Conservation (phyloP, 148 eudicot species). For the Euryodendron excelsum region DNA sequence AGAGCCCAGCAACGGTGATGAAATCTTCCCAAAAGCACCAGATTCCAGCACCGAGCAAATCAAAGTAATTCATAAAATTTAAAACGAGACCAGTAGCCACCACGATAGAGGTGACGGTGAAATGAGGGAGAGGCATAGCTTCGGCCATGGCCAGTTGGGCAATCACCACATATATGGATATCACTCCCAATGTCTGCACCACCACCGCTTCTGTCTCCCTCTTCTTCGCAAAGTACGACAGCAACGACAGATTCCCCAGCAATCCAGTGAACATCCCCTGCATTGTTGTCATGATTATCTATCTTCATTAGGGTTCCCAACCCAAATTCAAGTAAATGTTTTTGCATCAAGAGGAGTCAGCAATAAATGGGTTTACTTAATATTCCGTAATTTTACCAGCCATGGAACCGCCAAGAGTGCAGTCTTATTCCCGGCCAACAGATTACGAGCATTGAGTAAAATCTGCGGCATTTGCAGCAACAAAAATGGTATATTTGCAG, state of each 20-base stretch:
- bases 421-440: slow-evolving; percentile 64
- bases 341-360: too few relatives aligned
- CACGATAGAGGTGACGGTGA: slow-evolving; percentile 50
- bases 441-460: slow-evolving; percentile 82
- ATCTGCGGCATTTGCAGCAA: slow-evolving; percentile 91
- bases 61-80: slow-evolving; percentile 79
- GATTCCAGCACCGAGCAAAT: slow-evolving; percentile 49
- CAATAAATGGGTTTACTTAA: too few relatives aligned
- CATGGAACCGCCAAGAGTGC: slow-evolving; percentile 87
- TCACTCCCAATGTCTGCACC: slow-evolving; percentile 85
- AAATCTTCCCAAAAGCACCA: slow-evolving; percentile 95
- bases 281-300: slow-evolving; percentile 1
- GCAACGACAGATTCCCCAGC: slow-evolving; percentile 78
- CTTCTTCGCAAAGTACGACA: slow-evolving; percentile 89
- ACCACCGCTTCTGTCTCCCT: slow-evolving; percentile 78
- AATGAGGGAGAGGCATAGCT: slow-evolving; percentile 84
- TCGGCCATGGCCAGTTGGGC: slow-evolving; percentile 82
- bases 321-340: too few relatives aligned
- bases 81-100: slow-evolving; percentile 62
- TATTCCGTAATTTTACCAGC: slow-evolving; percentile 59
- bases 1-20: slow-evolving; percentile 80
- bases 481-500: slow-evolving; percentile 86
- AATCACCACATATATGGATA: slow-evolving; percentile 70
- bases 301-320: neutral
- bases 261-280: slow-evolving; percentile 94